These are phyloP conservation scores for Macrophomina pseudophaseolina DNA, from an alignment of 2,329 filamentous ascomycete species.

Conservation along the genomic window DNA sequence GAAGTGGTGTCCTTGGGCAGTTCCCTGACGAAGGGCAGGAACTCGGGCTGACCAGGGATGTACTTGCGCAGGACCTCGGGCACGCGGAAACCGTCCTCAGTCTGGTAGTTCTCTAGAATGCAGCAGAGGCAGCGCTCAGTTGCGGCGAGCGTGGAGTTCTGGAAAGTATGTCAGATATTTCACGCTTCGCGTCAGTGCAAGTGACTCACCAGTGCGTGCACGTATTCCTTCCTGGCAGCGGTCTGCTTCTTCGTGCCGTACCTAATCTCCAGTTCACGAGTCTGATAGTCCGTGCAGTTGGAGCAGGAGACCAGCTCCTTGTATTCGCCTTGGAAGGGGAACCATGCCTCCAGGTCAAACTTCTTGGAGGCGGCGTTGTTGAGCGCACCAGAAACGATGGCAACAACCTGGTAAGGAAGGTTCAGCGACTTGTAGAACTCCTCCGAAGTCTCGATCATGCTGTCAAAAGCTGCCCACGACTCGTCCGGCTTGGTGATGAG, in stretches of 20 bases:
- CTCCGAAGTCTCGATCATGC: slow-evolving; percentile 89
- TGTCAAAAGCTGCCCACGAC: slow-evolving; percentile 90
- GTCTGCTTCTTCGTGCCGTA: slow-evolving; percentile 82
- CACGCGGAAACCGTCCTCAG: slow-evolving; percentile 66
- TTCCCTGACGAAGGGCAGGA: slow-evolving; percentile 87
- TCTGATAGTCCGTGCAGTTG: slow-evolving; percentile 98
- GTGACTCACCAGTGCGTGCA: slow-evolving; percentile 70
- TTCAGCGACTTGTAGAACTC: slow-evolving; percentile 92
- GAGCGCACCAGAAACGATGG: slow-evolving; percentile 93
- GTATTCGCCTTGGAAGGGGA: slow-evolving; percentile 95
- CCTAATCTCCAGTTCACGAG: slow-evolving; percentile 88
- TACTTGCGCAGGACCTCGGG: slow-evolving; percentile 59
- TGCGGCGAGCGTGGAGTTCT: slow-evolving; percentile 81
- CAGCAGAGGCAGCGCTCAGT: slow-evolving; percentile 94
- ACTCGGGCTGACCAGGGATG: slow-evolving; percentile 85
- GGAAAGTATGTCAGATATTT: neutral
- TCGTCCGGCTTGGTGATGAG: slow-evolving; percentile 78
- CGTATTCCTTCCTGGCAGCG: slow-evolving; percentile 84
- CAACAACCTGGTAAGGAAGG: slow-evolving; percentile 88
- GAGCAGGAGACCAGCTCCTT: slow-evolving; percentile 97
- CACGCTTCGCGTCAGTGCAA: neutral
- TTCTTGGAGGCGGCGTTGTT: slow-evolving; percentile 74
- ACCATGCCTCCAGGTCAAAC: slow-evolving; percentile 95
- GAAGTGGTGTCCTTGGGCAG: slow-evolving; percentile 30
- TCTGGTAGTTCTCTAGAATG: slow-evolving; percentile 96